A percentile compares a stretch with the other conserved stretches of the same genome.
phyloP scores from a whole-genome alignment of 1,284 basidiomycete genomes.

The Fomitopsis pinicola region DNA sequence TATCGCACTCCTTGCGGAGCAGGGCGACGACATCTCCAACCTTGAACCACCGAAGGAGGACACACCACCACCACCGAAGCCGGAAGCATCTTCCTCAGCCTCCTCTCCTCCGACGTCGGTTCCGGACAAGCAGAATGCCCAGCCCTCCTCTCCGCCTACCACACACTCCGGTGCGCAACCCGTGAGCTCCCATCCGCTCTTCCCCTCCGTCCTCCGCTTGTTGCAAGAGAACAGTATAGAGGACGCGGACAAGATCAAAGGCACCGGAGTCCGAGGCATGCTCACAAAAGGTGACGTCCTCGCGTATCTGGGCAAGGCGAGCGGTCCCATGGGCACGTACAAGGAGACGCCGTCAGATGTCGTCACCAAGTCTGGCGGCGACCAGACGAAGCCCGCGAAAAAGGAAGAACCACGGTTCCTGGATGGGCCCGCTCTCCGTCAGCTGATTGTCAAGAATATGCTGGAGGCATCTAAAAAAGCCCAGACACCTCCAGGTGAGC shows the following conservation, averaged over 20 bases:
- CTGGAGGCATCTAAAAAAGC: slow-evolving; percentile 55
- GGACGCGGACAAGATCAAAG: slow-evolving; percentile 56
- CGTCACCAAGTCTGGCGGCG: slow-evolving; percentile 6
- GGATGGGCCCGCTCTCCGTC: slow-evolving; percentile 66
- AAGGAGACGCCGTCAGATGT: slow-evolving; percentile 38
- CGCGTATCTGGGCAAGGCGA: slow-evolving; percentile 76
- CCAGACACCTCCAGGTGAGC: slow-evolving; percentile 42
- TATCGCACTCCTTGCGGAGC: slow-evolving; percentile 93
- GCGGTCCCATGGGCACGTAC: slow-evolving; percentile 72
- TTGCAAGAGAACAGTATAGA: slow-evolving; percentile 56
- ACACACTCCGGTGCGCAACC: slow-evolving; percentile 30
- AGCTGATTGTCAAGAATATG: slow-evolving; percentile 70
- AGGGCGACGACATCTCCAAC: slow-evolving; percentile 91
- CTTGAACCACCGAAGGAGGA: slow-evolving; percentile 68
- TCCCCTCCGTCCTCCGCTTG: slow-evolving; percentile 76
- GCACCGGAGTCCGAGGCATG: slow-evolving; percentile 85
- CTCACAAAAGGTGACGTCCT: slow-evolving; percentile 90
- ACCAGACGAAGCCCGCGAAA: slow-evolving; percentile 26
- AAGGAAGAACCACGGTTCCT: slow-evolving; percentile 37
- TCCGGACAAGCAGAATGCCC: slow-evolving; percentile 23
- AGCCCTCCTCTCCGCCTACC: slow-evolving; percentile 20
- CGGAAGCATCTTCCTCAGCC: slow-evolving; percentile 27
- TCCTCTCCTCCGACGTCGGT: slow-evolving; percentile 23
- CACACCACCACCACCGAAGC: slow-evolving; percentile 14
- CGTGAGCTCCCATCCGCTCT: slow-evolving; percentile 58